Conservation (phyloP, 2,329 filamentous ascomycete species). For the Fusarium sp. region DNA sequence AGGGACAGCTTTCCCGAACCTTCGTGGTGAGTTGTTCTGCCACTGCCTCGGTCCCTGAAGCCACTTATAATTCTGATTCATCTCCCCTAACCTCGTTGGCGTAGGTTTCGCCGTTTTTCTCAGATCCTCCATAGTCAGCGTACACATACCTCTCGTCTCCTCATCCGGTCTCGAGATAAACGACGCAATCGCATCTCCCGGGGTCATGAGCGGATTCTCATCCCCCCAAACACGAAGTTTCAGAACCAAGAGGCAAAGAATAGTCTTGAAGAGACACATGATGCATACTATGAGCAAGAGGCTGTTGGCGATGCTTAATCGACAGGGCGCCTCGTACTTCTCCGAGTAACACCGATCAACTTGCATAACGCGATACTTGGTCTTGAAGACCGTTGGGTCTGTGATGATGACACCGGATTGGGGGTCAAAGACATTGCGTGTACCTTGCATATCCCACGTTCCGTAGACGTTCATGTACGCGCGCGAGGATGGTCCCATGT, state of each 20-base stretch:
- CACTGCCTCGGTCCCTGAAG: conserved; percentile 10
- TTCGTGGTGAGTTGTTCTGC: background rate
- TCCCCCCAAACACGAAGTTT: conserved; percentile 12
- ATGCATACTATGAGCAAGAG: conserved; percentile 18
- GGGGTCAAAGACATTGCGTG: background rate
- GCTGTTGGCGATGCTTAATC: conserved; percentile 19
- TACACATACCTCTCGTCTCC: conserved; percentile 27
- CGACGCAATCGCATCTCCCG: conserved; percentile 30
- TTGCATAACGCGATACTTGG: conserved; percentile 9
- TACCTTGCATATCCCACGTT: background rate
- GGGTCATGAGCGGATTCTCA: conserved; percentile 22
- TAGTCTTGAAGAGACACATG: conserved; percentile 25
- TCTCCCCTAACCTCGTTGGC: background rate
- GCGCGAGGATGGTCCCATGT: background rate
- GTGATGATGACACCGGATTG: conserved; percentile 3
- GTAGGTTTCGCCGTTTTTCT: background rate
- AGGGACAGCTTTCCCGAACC: conserved; percentile 15
- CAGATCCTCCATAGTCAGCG: background rate
- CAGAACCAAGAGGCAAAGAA: conserved; percentile 9
- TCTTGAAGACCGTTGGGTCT: background rate
- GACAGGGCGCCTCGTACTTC: conserved; percentile 7
- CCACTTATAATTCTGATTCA: background rate
- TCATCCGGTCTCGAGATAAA: conserved; percentile 19
- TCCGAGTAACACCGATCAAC: conserved; percentile 18
- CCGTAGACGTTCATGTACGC: background rate